Conservation (phyloP, 768 basidiomycete genomes). For the Strobilomyces echinocephalus region DNA sequence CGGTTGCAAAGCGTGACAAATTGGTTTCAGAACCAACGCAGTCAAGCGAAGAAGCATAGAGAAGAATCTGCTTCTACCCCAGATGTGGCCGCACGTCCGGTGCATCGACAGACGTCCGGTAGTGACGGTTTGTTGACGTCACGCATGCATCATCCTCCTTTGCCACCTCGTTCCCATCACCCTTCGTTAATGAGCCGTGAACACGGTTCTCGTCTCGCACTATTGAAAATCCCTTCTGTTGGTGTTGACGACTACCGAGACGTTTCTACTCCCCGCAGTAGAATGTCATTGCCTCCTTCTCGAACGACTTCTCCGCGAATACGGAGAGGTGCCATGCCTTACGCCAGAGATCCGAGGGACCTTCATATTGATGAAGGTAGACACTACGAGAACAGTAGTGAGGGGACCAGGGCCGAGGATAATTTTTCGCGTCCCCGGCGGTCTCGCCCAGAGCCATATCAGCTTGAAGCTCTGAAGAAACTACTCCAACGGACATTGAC, state of each 20-base stretch:
- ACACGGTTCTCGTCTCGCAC: slow-evolving; percentile 13
- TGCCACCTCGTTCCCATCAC: slow-evolving; percentile 28
- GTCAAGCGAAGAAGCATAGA: slow-evolving; percentile 65
- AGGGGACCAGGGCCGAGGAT: slow-evolving; percentile 22
- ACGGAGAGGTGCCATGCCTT: slow-evolving; percentile 26
- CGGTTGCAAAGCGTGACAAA: slow-evolving; percentile 76
- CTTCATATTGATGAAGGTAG: slow-evolving; percentile 24
- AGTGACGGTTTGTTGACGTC: slow-evolving; percentile 8
- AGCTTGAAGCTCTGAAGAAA: slow-evolving; percentile 70
- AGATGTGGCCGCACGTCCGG: slow-evolving; percentile 6
- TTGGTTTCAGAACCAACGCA: slow-evolving; percentile 87
- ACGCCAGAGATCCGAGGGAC: slow-evolving; percentile 25
- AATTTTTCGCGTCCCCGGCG: slow-evolving; percentile 55
- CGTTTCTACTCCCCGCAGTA: slow-evolving; percentile 21
- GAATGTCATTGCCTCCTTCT: slow-evolving; percentile 31
- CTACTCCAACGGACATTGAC: slow-evolving; percentile 63
- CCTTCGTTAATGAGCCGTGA: slow-evolving; percentile 28
- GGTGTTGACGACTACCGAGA: slow-evolving; percentile 18
- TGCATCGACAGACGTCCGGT: slow-evolving; percentile 14
- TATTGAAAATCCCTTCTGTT: slow-evolving; percentile 10
- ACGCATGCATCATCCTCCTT: slow-evolving; percentile 8
- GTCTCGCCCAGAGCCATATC: slow-evolving; percentile 73
- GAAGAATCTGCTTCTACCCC: slow-evolving; percentile 42
- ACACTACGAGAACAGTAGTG: slow-evolving; percentile 20
- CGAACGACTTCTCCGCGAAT: slow-evolving; percentile 28